A percentile compares a stretch with the other conserved stretches of the same genome.
phyloP scores from a whole-genome alignment of 495 filamentous ascomycete species.

The Paragyromitra xinjiangensis region DNA sequence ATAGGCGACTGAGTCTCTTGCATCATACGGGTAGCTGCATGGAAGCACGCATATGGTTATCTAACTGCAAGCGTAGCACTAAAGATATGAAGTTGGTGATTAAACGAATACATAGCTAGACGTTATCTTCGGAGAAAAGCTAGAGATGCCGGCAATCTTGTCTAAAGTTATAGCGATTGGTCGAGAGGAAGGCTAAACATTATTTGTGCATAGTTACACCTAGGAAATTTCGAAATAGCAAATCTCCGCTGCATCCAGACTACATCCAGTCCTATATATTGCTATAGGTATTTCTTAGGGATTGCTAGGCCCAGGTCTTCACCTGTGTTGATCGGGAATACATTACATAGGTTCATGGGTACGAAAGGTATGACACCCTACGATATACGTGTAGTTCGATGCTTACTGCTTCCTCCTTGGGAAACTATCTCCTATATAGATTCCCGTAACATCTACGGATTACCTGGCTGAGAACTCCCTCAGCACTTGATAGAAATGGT shows the following conservation, averaged over 20 bases:
- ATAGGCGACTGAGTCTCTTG: not conserved
- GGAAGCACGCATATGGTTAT: not conserved
- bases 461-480: not conserved
- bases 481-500: slow-evolving; percentile 5
- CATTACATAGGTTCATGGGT: too few relatives aligned
- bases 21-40: slow-evolving; percentile 5
- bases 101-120: not conserved
- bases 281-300: too few relatives aligned
- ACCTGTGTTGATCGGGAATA: too few relatives aligned
- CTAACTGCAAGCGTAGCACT: not conserved
- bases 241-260: not conserved
- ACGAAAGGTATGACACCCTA: not conserved
- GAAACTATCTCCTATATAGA: not conserved
- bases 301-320: too few relatives aligned
- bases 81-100: not conserved
- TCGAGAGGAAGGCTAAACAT: not conserved
- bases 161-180: not conserved
- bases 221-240: not conserved
- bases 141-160: not conserved
- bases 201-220: not conserved
- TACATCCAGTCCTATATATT: too few relatives aligned
- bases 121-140: not conserved
- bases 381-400: not conserved
- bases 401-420: not conserved
- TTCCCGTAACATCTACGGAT: not conserved